Base-by-base conservation (phyloP, 2,329 filamentous ascomycete species). In the Phymatotrichopsis omnivora region DNA sequence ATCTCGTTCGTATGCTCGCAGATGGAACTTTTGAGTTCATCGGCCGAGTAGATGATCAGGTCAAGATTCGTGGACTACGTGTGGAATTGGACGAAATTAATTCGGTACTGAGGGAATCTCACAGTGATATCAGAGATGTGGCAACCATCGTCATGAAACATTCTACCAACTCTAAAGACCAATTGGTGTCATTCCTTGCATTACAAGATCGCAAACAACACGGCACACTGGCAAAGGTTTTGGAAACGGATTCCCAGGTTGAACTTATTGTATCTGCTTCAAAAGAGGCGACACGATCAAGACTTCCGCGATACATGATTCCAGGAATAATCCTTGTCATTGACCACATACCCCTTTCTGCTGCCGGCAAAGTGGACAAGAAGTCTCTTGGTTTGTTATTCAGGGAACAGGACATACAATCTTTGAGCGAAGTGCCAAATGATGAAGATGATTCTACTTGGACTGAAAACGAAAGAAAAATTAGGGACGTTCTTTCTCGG, bases 1-100 rank as follows among this genome's bases (percentile, higher is more conserved):
- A 95, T 58, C 69, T 85, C 57, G 87, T 85, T 0, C 72, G 85
- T 14, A 74, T 94, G 65, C 72, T 94, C 7, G 70, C 77, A 0
- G 82, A 93, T 59, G 82, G 83, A 0, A 82, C 78, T 0, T 69
- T 95, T 10, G 63, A 83, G 4, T 84, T 91, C 31, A 65, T 76
- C 8, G 83, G 85, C n/a, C 74, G 85, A 22, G 68, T 80, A 20
- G 86, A 93, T 56, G 82, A 83, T 49, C 84, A 93, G 61, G 70
- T 91, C 43, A 93, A 93, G 61, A 69, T 93, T 11, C 74, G 84
- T 28, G 85, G 86, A 0, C 80, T 89, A 54, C 70, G 82, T 33
- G 78, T 93, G 28, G 85, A 93, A 60, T 71, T 87, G 10, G 74
- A 75, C 1, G 85, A 93, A 60, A 80, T 93, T 44, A 81, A 78